Base-by-base conservation (phyloP, 2,329 filamentous ascomycete genomes). In the Cytospora mali region DNA sequence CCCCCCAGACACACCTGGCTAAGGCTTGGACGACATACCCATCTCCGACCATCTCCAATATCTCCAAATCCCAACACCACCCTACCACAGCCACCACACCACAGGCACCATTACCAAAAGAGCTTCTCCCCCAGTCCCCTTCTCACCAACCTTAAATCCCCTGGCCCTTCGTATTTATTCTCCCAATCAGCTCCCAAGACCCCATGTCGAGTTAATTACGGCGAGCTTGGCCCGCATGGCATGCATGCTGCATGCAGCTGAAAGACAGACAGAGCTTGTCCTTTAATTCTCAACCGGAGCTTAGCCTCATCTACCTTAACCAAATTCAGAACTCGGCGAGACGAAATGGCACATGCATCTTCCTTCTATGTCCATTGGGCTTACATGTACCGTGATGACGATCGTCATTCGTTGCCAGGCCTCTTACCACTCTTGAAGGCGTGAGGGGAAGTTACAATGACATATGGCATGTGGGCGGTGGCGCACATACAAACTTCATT, bases 131-230 rank as follows among this genome's bases (percentile, higher is more conserved):
- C 31, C 9, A 33, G 14, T 4, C 31, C 31, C 27, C 33, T 21
- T 14, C 31, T 28, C 25, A 35, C 29, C 31, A 11, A 10, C 35
- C 25, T 48, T 21, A 13, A 25, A 25, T 13, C 25, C 1, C 25
- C 55, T 23, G n/a, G n/a, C n/a, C n/a, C n/a, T n/a, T n/a, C n/a
- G n/a, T n/a, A n/a, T n/a, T n/a, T n/a, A n/a, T n/a, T 35, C 27
- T 21, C 1, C 6, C 46, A 28, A 35, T 31, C 39, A 58, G 56
- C 48, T 28, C 56, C 4, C 23, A 48, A 31, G 56, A 48, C 56
- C 51, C 31, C 29, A 58, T 58, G 56, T 58, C 56, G 31, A 48
- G n/a, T 46, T 33, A 59, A 53, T 42, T 53, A 33, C 49, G 39
- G 16, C 2, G 57, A 35, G 33, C 25, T 31, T 50, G 35, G 7